These are phyloP conservation scores for Pugionium dolabratum DNA, from an alignment of 345 rosid genomes.

Conservation along the genomic window DNA sequence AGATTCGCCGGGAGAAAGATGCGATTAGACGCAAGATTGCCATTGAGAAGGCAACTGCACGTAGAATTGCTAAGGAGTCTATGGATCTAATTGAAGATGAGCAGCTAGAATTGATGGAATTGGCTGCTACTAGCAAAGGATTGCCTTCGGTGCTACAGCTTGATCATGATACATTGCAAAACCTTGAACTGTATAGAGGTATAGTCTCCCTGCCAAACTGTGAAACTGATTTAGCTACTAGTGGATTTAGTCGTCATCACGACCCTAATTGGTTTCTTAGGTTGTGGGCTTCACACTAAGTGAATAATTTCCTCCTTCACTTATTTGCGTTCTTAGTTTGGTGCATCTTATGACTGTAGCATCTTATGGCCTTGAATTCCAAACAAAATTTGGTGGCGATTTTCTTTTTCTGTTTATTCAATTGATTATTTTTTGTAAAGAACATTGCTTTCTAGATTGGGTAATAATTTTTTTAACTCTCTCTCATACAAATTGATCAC, in stretches of 20 bases:
- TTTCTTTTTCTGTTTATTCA: background rate
- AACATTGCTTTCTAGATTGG: constrained; percentile 6
- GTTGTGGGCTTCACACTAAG: constrained; percentile 7
- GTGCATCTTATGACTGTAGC: constrained; percentile 18
- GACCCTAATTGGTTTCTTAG: constrained; percentile 15
- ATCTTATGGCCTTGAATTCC: constrained; percentile 12
- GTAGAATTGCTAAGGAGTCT: constrained; percentile 93
- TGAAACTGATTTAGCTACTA: constrained; percentile 22
- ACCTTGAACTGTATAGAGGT: constrained; percentile 88
- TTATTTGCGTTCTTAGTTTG: background rate
- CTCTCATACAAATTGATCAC: background rate
- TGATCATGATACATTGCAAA: constrained; percentile 78
- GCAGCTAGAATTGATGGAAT: constrained; percentile 97
- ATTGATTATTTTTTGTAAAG: background rate
- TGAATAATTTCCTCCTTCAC: background rate
- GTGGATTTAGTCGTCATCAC: constrained; percentile 10
- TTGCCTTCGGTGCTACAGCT: constrained; percentile 71
- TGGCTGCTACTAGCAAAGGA: constrained; percentile 89
- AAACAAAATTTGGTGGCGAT: background rate
- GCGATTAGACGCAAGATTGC: constrained; percentile 85
- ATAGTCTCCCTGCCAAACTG: constrained; percentile 19
- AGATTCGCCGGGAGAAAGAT: constrained; percentile 83
- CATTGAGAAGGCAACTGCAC: constrained; percentile 95
- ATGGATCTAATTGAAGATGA: constrained; percentile 99
- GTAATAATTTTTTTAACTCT: background rate